These are phyloP conservation scores for Paracorniculantispora psalliotae DNA, from an alignment of 2,329 filamentous ascomycete species.

Conservation along the genomic window DNA sequence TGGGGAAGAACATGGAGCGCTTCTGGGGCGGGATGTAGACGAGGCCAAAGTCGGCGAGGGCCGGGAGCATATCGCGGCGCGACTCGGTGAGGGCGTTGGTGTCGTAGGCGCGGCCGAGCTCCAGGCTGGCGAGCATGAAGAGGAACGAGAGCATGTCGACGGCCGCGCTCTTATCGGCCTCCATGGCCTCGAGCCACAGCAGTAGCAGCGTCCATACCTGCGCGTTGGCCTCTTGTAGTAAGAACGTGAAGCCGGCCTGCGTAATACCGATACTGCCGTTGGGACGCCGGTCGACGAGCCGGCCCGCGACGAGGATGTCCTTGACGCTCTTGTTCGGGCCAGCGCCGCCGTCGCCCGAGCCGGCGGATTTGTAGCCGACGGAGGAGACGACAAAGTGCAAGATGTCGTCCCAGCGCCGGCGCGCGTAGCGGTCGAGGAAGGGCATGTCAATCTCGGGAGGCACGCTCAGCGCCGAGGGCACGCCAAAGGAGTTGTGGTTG, in stretches of 20 bases:
- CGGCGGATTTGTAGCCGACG: slow-evolving; percentile 50
- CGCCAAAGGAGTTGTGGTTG: slow-evolving; percentile 81
- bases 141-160: slow-evolving; percentile 95
- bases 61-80: slow-evolving; percentile 83
- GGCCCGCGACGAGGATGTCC: slow-evolving; percentile 72
- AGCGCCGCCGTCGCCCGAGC: slow-evolving; percentile 41
- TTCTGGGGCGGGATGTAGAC: slow-evolving; percentile 65
- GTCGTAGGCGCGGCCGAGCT: slow-evolving; percentile 87
- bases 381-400: slow-evolving; percentile 90
- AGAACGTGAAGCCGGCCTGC: slow-evolving; percentile 86
- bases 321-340: slow-evolving; percentile 74
- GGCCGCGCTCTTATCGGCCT: slow-evolving; percentile 52
- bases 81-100: slow-evolving; percentile 76
- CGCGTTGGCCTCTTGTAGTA: slow-evolving; percentile 90
- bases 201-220: slow-evolving; percentile 96
- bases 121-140: slow-evolving; percentile 89
- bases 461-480: slow-evolving; percentile 64
- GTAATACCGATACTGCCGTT: slow-evolving; percentile 76
- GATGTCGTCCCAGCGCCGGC: slow-evolving; percentile 91
- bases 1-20: slow-evolving; percentile 73
- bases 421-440: slow-evolving; percentile 80
- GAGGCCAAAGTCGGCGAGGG: slow-evolving; percentile 87
- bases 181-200: slow-evolving; percentile 83
- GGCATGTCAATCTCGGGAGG: slow-evolving; percentile 60
- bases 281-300: slow-evolving; percentile 64